Evolutionary conservation across 106 monocot genomes (phyloP), one percentile per base, ranked within the genome.

Genomic region (Apostasia shenzhenica): DNA sequence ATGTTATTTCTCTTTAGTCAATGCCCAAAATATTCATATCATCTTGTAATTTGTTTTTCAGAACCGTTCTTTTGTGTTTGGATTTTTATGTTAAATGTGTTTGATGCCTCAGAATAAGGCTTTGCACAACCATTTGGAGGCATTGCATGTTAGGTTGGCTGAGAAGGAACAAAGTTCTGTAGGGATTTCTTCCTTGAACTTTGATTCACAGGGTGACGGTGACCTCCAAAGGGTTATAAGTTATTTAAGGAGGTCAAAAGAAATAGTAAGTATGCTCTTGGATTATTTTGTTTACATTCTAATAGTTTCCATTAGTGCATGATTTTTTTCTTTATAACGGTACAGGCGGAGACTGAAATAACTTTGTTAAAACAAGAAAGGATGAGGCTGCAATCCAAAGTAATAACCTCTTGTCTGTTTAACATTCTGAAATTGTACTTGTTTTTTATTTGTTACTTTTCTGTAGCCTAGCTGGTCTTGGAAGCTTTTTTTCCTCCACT

Each of bases 321-420:
- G 8, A 70, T 44, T 1, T 41, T 39, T 26, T 61, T 9, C 42
- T 46, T 60, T 40, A 46, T 70, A 11, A 45, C 59, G 11, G 40
- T 78, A 48, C 89, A 97, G 97, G 85, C 85, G 1, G 87, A 90
- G 69, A 93, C 89, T 8, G 99, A 99, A 57, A 80, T 85, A 38
- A 78, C 81, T 3, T 76, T 99, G 66, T 73, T 99, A 8, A 89
- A 82, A 63, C 92, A 93, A 70, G 99, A 99, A 71, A 99, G 93
- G 70, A 55, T 81, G 55, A 78, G 92, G 57, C 76, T 99, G 12
- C 86, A 93, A 40, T 79, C 83, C 71, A 80, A 99, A 79, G 97
- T 97, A 73, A 59, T 76, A 49, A 14, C 46, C 46, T 63, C 1
- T 5, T 45, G 13, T 45, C 1, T 63, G 5, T 63, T 46, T 14